phyloP scores from a whole-genome alignment of 1,284 basidiomycete species.

The Austroboletus rostrupii region DNA sequence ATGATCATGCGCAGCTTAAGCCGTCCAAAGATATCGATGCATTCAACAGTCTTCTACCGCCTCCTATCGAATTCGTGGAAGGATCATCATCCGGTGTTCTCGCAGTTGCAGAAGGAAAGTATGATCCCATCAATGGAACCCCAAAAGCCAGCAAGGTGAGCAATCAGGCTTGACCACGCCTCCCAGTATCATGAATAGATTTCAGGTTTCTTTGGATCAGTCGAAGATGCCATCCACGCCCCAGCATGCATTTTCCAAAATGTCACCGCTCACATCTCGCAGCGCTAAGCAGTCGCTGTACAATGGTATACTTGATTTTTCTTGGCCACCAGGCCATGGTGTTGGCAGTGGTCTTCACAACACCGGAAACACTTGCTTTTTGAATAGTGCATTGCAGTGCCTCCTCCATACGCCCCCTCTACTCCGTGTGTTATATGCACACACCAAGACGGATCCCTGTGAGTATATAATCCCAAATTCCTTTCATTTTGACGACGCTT shows the following conservation, averaged over 20 bases:
- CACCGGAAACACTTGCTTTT: slow-evolving; percentile 95
- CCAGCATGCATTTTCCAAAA: slow-evolving; percentile 19
- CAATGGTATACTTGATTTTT: slow-evolving; percentile 49
- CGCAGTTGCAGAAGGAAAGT: slow-evolving; percentile 66
- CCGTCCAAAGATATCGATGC: slow-evolving; percentile 67
- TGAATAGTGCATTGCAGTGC: slow-evolving; percentile 94
- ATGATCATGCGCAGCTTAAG: slow-evolving; percentile 52
- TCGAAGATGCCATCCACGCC: slow-evolving; percentile 19
- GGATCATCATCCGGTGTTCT: slow-evolving; percentile 72
- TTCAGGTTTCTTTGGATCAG: slow-evolving; percentile 18
- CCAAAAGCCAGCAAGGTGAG: slow-evolving; percentile 39
- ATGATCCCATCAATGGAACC: slow-evolving; percentile 70
- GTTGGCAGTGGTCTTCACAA: slow-evolving; percentile 78
- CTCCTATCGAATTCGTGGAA: slow-evolving; percentile 74
- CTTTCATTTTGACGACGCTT: not conserved
- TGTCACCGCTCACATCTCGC: slow-evolving; percentile 17
- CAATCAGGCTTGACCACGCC: not conserved
- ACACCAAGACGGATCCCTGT: slow-evolving; percentile 51
- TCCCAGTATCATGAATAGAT: slow-evolving; percentile 3
- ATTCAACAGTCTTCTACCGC: slow-evolving; percentile 70
- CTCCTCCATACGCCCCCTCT: slow-evolving; percentile 92
- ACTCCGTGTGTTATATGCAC: slow-evolving; percentile 62
- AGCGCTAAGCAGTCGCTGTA: slow-evolving; percentile 39
- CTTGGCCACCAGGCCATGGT: slow-evolving; percentile 45
- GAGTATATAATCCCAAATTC: slow-evolving; percentile 21